Evolutionary conservation across 345 rosid genomes (phyloP), one percentile per base, ranked within the genome.

Genomic region (Rhodamnia rubescens): DNA sequence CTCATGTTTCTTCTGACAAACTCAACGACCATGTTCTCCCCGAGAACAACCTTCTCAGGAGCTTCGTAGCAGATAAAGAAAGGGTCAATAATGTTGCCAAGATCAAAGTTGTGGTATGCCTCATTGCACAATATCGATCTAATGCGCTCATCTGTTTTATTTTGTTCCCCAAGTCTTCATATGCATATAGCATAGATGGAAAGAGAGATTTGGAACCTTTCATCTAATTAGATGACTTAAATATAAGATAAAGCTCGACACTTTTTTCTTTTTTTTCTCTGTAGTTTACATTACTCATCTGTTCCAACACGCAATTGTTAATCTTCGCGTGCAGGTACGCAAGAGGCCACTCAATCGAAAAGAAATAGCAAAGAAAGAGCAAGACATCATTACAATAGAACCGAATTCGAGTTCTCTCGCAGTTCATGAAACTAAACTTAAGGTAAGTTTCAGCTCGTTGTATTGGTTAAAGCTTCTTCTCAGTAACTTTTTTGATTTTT

Each of bases 61-160:
- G 93, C 86, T 90, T 90, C 55, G 64, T 91, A 10, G 87, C 74
- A 20, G 95, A 93, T 82, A 93, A 89, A 86, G 94, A 91, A 57
- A 91, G 88, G 69, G 89, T 92, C 74, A 91, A 88, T 83, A 84
- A 52, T 90, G 95, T 93, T 83, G 94, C 95, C 16, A 93, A 90
- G 89, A 93, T 92, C 89, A 93, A 93, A 93, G 94, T 93, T 20
- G 93, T 91, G 93, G 95, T 92, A 90, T 54, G 89, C 82, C 21
- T 53, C 20, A 6, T 82, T 52, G 27, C 26, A 22, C 36, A n/a
- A 51, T 36, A 51, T 82, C 57, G n/a, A 50, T 54, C 44, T 36
- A 29, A 61, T 85, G 58, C 47, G 75, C 42, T 42, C 32, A 42
- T 54, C 42, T 27, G 29, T 75, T 61, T 42, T 78, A 85, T 40